These are phyloP conservation scores for Talaromyces pinophilus DNA, from an alignment of 2,329 filamentous ascomycete species.

Conservation along the genomic window DNA sequence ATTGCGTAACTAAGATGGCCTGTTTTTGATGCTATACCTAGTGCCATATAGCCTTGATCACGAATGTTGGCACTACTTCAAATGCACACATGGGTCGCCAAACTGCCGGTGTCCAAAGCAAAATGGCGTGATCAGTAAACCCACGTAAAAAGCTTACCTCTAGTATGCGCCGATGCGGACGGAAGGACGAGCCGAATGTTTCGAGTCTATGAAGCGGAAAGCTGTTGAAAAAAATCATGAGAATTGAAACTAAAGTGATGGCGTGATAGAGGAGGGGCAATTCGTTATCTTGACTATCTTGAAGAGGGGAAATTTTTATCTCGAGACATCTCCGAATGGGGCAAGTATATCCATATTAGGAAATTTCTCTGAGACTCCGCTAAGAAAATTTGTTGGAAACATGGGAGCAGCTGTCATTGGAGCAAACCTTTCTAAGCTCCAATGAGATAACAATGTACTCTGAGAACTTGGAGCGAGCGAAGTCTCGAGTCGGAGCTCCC, in stretches of 20 bases:
- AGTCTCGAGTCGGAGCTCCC: neutral
- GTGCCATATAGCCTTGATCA: neutral
- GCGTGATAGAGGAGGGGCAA: neutral
- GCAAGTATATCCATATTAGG: neutral
- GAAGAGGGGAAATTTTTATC: neutral
- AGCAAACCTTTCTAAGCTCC: neutral
- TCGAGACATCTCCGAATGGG: neutral
- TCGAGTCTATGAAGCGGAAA: neutral
- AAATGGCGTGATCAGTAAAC: neutral
- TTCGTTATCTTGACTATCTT: neutral
- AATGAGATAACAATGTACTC: neutral
- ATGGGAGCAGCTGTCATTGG: neutral
- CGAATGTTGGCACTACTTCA: neutral
- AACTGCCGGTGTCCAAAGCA: neutral
- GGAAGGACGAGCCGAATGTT: neutral
- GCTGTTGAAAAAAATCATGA: neutral
- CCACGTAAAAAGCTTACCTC: neutral
- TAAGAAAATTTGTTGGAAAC: neutral
- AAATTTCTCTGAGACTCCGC: neutral
- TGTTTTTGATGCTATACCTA: neutral
- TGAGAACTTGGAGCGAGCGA: neutral
- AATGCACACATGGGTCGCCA: neutral
- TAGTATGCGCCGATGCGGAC: neutral
- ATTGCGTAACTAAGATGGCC: neutral
- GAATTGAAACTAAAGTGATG: neutral